Conservation (phyloP, 805 yeast species). For the Cyberlindnera americana region DNA sequence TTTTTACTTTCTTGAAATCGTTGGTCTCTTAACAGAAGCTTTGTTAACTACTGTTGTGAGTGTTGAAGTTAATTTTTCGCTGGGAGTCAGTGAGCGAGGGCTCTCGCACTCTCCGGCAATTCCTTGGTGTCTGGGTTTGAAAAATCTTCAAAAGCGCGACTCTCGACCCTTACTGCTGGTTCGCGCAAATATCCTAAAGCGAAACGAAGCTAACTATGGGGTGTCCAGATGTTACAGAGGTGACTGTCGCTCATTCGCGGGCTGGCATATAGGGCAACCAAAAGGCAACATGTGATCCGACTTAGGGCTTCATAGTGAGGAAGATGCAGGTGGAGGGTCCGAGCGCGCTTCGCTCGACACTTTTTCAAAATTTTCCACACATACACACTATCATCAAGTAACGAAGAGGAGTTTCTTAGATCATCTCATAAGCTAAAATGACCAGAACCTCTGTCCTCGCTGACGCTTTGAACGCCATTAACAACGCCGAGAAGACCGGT, state of each 20-base stretch:
- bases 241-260: conserved; percentile 5
- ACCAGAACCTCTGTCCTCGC: conserved; percentile 98
- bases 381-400: conserved; percentile 2
- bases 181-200: too few relatives aligned
- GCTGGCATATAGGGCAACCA: conserved; percentile 1
- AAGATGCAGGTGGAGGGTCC: too few relatives aligned
- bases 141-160: too few relatives aligned
- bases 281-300: conserved; percentile 6
- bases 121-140: conserved; percentile 12
- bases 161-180: too few relatives aligned
- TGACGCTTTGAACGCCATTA: conserved; percentile 95
- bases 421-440: conserved; percentile 46
- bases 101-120: neutral
- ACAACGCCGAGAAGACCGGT: conserved; percentile 99
- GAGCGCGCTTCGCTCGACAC: conserved; percentile 5
- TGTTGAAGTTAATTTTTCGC: conserved; percentile 27
- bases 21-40: neutral
- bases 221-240: conserved; percentile 7
- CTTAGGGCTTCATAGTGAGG: conserved; percentile 11
- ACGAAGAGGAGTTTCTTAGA: neutral
- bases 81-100: conserved; percentile 5
- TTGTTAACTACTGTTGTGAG: conserved; percentile 17
- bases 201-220: too few relatives aligned
- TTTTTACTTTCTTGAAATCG: conserved; percentile 32
- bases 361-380: conserved; percentile 22